Percentiles rank a stretch among this genome's conserved stretches.
Conservation (phyloP, 2,329 filamentous ascomycete species). For the Xylaria arbuscula region DNA sequence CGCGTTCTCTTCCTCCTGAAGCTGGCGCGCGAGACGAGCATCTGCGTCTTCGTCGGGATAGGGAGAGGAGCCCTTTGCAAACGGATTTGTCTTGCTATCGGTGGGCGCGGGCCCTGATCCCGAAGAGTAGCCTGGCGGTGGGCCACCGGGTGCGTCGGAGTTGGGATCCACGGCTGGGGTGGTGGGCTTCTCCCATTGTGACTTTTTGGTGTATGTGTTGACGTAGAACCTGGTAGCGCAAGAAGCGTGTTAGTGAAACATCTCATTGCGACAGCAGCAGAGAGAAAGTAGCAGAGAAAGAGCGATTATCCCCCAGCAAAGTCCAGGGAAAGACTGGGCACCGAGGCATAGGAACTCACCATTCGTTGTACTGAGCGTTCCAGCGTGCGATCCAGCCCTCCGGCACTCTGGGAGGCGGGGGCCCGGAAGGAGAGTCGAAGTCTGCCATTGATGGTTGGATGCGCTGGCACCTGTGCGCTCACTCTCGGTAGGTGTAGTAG, state of each 20-base stretch:
- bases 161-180: conserved; percentile 69
- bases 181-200: conserved; percentile 89
- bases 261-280: background rate
- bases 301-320: too few relatives aligned
- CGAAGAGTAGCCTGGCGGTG: conserved; percentile 75
- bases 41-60: conserved; percentile 49
- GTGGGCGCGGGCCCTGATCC: conserved; percentile 57
- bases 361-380: conserved; percentile 90
- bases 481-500: background rate
- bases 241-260: conserved; percentile 10
- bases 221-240: conserved; percentile 80
- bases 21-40: conserved; percentile 72
- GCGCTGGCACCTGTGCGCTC: conserved; percentile 4
- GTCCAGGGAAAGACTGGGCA: too few relatives aligned
- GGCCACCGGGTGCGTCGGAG: conserved; percentile 62
- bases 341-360: too few relatives aligned
- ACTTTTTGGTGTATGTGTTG: conserved; percentile 86
- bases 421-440: conserved; percentile 64
- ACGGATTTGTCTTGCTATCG: conserved; percentile 78
- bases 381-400: conserved; percentile 88
- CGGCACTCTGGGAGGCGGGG: conserved; percentile 70
- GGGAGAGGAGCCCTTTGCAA: conserved; percentile 57
- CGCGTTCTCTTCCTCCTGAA: conserved; percentile 87
- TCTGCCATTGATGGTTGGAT: conserved; percentile 60
- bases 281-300: background rate